Conservation (phyloP, 495 filamentous ascomycete genomes). For the Venustampulla echinocandica region DNA sequence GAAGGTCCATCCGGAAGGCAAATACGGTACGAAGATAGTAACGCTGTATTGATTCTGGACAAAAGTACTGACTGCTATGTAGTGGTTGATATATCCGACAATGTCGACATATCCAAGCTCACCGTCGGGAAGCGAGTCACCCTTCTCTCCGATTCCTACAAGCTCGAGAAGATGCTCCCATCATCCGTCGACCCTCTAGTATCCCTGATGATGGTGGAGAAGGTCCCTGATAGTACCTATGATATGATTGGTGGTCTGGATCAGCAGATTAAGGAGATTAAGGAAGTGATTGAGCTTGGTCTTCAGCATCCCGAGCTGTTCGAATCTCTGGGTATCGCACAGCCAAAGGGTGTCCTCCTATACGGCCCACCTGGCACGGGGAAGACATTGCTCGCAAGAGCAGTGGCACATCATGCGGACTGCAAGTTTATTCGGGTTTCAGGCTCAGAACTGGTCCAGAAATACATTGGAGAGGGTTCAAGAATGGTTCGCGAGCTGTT, state of each 20-base stretch:
- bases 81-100: slow-evolving; percentile 97
- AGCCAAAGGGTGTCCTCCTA: slow-evolving; percentile 93
- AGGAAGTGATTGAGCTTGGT: slow-evolving; percentile 98
- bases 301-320: slow-evolving; percentile 98
- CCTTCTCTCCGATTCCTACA: slow-evolving; percentile 90
- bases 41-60: neutral
- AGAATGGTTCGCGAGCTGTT: slow-evolving; percentile 99
- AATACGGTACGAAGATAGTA: slow-evolving; percentile 70
- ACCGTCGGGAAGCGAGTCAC: slow-evolving; percentile 97
- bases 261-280: slow-evolving; percentile 99
- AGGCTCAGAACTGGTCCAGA: slow-evolving; percentile 93
- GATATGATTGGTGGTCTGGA: slow-evolving; percentile 99
- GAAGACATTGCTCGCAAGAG: slow-evolving; percentile 91
- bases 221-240: slow-evolving; percentile 98
- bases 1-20: slow-evolving; percentile 98
- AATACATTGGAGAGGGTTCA: slow-evolving; percentile 97
- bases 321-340: slow-evolving; percentile 95
- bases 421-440: slow-evolving; percentile 98
- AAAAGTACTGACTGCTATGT: slow-evolving; percentile 12
- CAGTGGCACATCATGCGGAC: slow-evolving; percentile 95
- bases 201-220: slow-evolving; percentile 99
- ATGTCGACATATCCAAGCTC: slow-evolving; percentile 89
- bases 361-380: slow-evolving; percentile 96
- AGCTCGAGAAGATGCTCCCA: slow-evolving; percentile 95
- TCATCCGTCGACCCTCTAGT: slow-evolving; percentile 96